Base-by-base conservation (phyloP, 1,139 yeast species). In the Wickerhamomyces sp. region DNA sequence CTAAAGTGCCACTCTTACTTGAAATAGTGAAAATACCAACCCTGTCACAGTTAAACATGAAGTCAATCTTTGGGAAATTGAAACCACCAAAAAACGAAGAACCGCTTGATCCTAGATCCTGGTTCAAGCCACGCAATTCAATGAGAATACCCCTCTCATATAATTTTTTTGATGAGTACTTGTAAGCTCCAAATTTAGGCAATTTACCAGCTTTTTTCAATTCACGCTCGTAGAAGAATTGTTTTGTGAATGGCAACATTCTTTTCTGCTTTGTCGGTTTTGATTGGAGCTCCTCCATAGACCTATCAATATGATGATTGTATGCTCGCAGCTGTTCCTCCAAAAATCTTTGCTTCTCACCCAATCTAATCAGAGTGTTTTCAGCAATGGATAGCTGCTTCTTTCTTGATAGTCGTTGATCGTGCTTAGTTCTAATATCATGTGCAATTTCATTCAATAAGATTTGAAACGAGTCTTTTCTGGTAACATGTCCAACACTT, bases 171-270 rank as follows among this genome's bases (percentile, higher is more conserved):
- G 89, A 84, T 0, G 89, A 76, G 66, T 88, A 87, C 64, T 85
- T 87, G 67, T 81, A 88, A 1, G 94, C 86, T 9, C 96, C 96
- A 63, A 84, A 88, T 58, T 78, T 79, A 2, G 94, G 91, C 40
- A 82, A 67, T 40, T 83, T 71, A 33, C 93, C 88, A 11, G 54
- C 64, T 65, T 76, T 81, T 56, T 81, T 81, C 55, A 87, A 68
- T 52, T 83, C 89, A 34, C 91, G 70, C 58, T 82, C 85, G 59
- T 85, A 86, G 66, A 84, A 85, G 64, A 83, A 86, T 55, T 87
- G 94, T 59, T 80, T 84, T 35, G 91, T 81, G 65, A 88, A 86
- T 2, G 85, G 84, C 29, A 87, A 73, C 39, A 65, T 63, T 48
- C 67, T 51, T 52, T 66, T 77, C 69, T 50, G 78, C 79, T 58